Base-by-base conservation (phyloP, 306 rosid species). In the Cercis canadensis region DNA sequence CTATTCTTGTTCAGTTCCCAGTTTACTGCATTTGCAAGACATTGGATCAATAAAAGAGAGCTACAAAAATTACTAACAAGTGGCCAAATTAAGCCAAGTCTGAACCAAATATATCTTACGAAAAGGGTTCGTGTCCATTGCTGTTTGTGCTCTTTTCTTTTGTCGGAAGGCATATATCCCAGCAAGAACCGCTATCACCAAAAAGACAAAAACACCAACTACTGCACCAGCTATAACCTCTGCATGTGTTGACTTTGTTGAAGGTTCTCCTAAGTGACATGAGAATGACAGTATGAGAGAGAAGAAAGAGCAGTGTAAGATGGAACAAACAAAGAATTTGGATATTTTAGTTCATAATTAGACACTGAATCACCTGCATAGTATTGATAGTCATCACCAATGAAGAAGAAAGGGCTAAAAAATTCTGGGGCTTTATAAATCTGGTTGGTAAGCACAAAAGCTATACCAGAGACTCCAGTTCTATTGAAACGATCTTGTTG, bases 361-460 rank as follows among this genome's bases (percentile, higher is more conserved):
- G 41, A 70, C 34, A 52, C 17, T 21, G 49, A 49, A 36, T 60
- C 68, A 85, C 98, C 96, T 75, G 57, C 78, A 12, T 60, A 57
- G 49, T 24, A 8, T 6, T 1, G 19, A 56, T 84, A 79, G 43
- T 11, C 58, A 12, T 16, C 6, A 58, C 75, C 79, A 29, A 11
- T 67, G 62, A 81, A 83, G 79, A 31, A 3, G 76, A 66, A 89
- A 19, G 96, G 96, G 65, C 83, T 77, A 80, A 86, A 92, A 51
- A 4, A 21, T 0, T 5, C n/a, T 4, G 96, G 85, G 57, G 89
- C 69, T 33, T 68, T 21, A 78, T 36, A 74, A 67, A 76, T 80
- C 80, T 86, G 95, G 80, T 76, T 83, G 78, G 89, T 87, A 32
- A 92, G 82, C 21, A 63, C 47, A 65, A 79, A 89, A 32, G 89